Conservation (phyloP, 108 stramenopile species). For the Asterionellopsis glacialis region DNA sequence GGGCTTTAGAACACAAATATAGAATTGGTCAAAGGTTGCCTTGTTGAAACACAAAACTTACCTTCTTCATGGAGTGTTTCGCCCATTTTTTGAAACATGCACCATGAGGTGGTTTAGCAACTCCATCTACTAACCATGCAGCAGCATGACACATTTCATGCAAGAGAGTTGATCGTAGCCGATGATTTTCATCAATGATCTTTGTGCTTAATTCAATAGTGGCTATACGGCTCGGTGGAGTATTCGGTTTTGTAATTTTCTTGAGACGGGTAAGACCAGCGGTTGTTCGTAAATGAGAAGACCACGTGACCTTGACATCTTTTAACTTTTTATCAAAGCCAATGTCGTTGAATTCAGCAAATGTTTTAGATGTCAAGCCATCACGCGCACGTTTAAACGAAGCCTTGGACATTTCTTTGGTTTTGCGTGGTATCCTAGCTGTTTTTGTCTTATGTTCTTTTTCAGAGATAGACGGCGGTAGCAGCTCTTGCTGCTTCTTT, state of each 20-base stretch:
- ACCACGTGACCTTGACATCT: slow-evolving; percentile 65
- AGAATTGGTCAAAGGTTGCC: too few species aligned
- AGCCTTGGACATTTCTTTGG: slow-evolving; percentile 3
- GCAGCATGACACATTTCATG: slow-evolving; percentile 97
- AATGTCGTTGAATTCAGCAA: slow-evolving; percentile 44
- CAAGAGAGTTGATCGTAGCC: slow-evolving; percentile 78
- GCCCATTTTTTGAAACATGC: slow-evolving; percentile 85
- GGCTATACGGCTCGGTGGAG: slow-evolving; percentile 24
- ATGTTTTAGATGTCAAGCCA: slow-evolving; percentile 27
- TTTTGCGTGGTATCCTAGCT: not conserved
- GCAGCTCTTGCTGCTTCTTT: too few species aligned
- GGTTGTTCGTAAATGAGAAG: slow-evolving; percentile 70
- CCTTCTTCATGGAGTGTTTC: slow-evolving; percentile 48
- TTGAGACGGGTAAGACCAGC: slow-evolving; percentile 79
- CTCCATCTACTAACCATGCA: slow-evolving; percentile 85
- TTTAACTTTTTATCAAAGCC: slow-evolving; percentile 44
- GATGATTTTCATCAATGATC: slow-evolving; percentile 69
- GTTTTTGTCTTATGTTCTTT: too few species aligned
- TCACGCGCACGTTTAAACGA: slow-evolving; percentile 55
- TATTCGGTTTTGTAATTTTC: slow-evolving; percentile 10
- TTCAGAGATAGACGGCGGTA: too few species aligned
- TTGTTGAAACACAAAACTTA: not conserved
- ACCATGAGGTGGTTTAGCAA: slow-evolving; percentile 84
- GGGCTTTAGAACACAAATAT: not conserved
- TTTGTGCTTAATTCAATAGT: slow-evolving; percentile 87